Evolutionary conservation across 345 rosid species (phyloP), one percentile per base, ranked within the genome.

Genomic region (Moricandia moricandioides): DNA sequence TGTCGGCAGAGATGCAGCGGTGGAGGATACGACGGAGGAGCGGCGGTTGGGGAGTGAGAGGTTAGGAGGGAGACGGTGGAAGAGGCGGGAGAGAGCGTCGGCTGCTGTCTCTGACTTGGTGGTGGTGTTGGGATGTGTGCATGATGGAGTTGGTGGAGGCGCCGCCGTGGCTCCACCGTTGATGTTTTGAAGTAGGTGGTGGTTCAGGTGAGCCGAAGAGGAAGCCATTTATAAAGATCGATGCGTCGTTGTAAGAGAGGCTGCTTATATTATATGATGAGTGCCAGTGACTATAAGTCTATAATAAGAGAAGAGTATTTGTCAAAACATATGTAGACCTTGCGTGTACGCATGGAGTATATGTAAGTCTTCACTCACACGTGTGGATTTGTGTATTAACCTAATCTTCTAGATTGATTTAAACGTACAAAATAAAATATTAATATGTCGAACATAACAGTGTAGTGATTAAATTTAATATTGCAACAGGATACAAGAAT

Each of bases 111-210:
- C 70, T 0, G 91, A 69, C 33, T 86, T 58, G n/a, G 7, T 75
- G 47, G 77, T 81, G 73, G 72, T 13, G 71, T 79, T 78, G 7
- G 83, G 76, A 31, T 80, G 90, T 35, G 72, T 4, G 6, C 81
- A 71, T 6, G 93, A 86, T 1, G 94, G 92, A 1, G 98, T 90
- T 26, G 98, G 98, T 4, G 92, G 98, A 4, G 98, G 96, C 12
- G 96, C 93, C 6, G 86, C 70, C 57, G 88, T 90, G 84, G 87
- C 80, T 52, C 78, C 81, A 67, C 78, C 80, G 86, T 76, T 71
- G 63, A 79, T 64, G 73, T 70, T 83, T 7, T 81, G 79, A n/a
- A 78, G 70, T 31, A 78, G 75, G 34, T 77, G 86, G 26, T 60
- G 84, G 67, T 83, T 88, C 59, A 84, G 76, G 63, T 76, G 86